Base-by-base conservation (phyloP, 2,329 filamentous ascomycete genomes). In the Hypomyces rosellus region DNA sequence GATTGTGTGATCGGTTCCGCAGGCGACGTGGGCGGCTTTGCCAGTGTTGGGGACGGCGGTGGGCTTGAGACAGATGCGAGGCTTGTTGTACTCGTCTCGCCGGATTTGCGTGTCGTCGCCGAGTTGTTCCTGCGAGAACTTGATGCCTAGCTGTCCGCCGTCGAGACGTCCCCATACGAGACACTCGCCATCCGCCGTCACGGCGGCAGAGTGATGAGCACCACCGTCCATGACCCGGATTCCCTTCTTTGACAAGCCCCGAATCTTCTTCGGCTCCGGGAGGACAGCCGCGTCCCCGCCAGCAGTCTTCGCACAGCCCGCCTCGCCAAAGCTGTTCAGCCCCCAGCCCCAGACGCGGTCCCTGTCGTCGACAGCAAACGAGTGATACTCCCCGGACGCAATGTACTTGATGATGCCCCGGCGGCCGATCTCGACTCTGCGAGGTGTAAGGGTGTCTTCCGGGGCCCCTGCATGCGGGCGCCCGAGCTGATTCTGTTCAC, bases 301-400 rank as follows among this genome's bases (percentile, higher is more conserved):
- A 11, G 37, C 37, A 12, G 25, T 18, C 20, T 46, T 42, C 13
- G 36, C 44, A 43, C 43, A 18, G 44, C 82, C 86, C 9, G 82
- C 85, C 65, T 88, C 80, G 47, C 81, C 82, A 62, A 82, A 88
- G 61, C 81, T 85, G 69, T 89, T 89, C 38, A 86, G 67, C 3
- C 85, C 85, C 84, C 85, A 89, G 0, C 77, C 73, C 67, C 78
- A 87, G 15, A 87, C 78, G 41, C 78, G 76, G n/a, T 79, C 83
- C 13, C 76, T 76, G 40, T 75, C 74, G 59, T 80, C 76, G 45
- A 88, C 75, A n/a, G 82, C 84, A 55, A 89, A 86, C 50, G 79
- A 82, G 63, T 88, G 84, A 63, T 86, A 85, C 45, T 79, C 74
- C 15, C 85, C 85, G 51, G 78, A 80, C 16, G 74, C 75, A 9